Evolutionary conservation across 129 eudicot species (phyloP), one percentile per base, ranked within the genome.

Genomic region (Flaveria ramosissima): DNA sequence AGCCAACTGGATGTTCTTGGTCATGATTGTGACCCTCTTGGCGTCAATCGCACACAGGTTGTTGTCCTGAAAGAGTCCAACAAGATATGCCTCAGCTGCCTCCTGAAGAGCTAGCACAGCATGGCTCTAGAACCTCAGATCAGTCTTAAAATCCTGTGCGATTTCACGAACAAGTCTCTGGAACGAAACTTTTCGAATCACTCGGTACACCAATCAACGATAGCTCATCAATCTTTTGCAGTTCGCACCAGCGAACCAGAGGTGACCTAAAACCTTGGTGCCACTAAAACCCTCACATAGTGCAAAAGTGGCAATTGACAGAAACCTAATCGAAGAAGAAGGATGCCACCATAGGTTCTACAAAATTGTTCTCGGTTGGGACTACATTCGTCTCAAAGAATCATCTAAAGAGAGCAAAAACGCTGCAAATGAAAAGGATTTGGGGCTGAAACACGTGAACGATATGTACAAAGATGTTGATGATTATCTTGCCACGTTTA

Each of bases 161-260:
- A 92, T 92, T 80, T 92, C 97, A 84, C 92, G 92, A 43, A 89
- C 97, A 73, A 92, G 92, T 89, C 96, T 89, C 83, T 92, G 96
- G 93, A n/a, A n/a, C n/a, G 24, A 1, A 23, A 23, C 0, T 23
- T 23, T 23, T 23, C 24, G 24, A 23, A 23, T 23, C 24, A 47
- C 13, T 16, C 53, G 3, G 53, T 47, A 32, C 53, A 47, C 53
- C 53, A 11, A 47, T 45, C 48, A 45, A 32, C 7, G 39, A 32
- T 32, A 7, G 39, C 7, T 32, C 7, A 7, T 13, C 1, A 48
- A 48, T 52, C 9, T 52, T 16, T 52, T 5, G 59, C 21, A 7
- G 16, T 43, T 68, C 9, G 32, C 71, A n/a, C 4, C 13, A 19
- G 15, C 6, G 21, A 55, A 27, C n/a, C 47, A 45, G 9, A 9